Base-by-base conservation (phyloP, 192 early-diverging fungal species). In the Glomus cerebriforme region DNA sequence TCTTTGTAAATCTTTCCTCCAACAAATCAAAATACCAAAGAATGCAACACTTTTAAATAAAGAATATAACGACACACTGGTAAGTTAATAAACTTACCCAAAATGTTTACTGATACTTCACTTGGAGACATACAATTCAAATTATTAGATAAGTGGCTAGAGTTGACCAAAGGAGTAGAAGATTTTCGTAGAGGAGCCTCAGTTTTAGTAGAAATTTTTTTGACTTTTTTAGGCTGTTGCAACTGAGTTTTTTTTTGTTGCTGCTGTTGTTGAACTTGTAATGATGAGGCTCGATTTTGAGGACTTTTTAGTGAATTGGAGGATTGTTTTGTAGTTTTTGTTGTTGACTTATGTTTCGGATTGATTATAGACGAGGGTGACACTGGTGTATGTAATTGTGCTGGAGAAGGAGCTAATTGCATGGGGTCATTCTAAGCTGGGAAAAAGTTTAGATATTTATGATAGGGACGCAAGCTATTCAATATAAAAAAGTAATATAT, bases 91-190 rank as follows among this genome's bases (percentile, higher is more conserved):
- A 63, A 63, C 62, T 26, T 63, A 63, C 62, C 62, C 27, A 63
- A 63, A 63, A 63, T 13, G 62, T 63, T 63, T 27, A 63, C 26
- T 13, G 62, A 63, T 29, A 63, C 62, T 63, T 63, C 62, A 63
- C 62, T 63, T 24, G 62, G 62, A 63, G 62, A 63, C 62, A 63
- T 63, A 63, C 62, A 63, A 63, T 63, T 63, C 62, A 29, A 63
- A 27, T 7, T 39, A 7, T 63, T 63, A 63, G 62, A 27, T 29
- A 54, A 54, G 49, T 54, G 13, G 19, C 49, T 54, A 19, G 62
- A 63, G n/a, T 13, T 22, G 13, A 63, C 62, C 62, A 7, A 63
- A 63, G 24, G 22, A 6, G 62, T 29, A 27, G 62, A 63, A 29
- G 62, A 7, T 27, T 63, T 63, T 27, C 26, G 7, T 27, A 6